phyloP scores from a whole-genome alignment of 495 filamentous ascomycete species.

The Parachaetomium inaequale region DNA sequence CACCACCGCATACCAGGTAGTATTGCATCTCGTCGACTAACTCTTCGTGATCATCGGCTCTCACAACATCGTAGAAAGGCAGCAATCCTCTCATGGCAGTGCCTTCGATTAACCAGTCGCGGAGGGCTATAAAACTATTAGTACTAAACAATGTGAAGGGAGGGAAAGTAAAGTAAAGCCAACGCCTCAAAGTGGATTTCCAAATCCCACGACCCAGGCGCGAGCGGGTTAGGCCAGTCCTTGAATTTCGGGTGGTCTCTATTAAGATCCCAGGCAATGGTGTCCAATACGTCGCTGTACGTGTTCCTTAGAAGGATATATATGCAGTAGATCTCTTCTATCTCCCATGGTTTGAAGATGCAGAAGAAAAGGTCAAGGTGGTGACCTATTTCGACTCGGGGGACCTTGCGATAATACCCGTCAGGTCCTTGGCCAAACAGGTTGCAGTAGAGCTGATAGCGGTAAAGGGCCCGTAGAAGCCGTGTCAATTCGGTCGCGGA shows the following conservation, averaged over 20 bases:
- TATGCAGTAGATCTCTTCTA: slow-evolving; percentile 12
- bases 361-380: slow-evolving; percentile 1
- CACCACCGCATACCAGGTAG: background rate
- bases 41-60: slow-evolving; percentile 10
- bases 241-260: background rate
- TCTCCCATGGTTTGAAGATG: slow-evolving; percentile 21
- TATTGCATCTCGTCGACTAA: slow-evolving; percentile 6
- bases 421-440: slow-evolving; percentile 21
- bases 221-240: background rate
- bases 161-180: background rate
- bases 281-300: background rate
- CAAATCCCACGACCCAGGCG: background rate
- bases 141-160: too few species aligned
- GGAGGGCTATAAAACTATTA: background rate
- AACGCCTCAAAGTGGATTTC: background rate
- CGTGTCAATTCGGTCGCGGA: slow-evolving; percentile 25
- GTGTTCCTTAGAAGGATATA: background rate
- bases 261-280: background rate
- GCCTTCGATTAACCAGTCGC: background rate
- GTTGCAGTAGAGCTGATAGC: slow-evolving; percentile 31
- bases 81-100: slow-evolving; percentile 3
- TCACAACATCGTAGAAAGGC: slow-evolving; percentile 13
- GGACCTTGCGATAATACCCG: background rate
- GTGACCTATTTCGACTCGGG: background rate
- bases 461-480: slow-evolving; percentile 30